phyloP scores from a whole-genome alignment of 2,329 filamentous ascomycete species.

The Colletotrichum coccodes region DNA sequence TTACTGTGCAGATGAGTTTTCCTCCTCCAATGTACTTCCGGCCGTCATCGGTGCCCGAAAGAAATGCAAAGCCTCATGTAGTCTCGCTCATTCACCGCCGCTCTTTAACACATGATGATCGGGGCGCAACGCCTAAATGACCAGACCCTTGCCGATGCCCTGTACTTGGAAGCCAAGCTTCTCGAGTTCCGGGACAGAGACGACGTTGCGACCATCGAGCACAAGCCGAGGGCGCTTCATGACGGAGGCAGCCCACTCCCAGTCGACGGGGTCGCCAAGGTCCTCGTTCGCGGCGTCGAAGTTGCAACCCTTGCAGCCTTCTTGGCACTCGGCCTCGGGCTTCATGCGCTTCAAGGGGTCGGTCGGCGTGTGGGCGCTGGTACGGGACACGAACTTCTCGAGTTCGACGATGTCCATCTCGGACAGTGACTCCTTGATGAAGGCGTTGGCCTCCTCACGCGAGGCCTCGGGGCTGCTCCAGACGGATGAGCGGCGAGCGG shows the following conservation, averaged over 20 bases:
- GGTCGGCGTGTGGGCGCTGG: conserved; percentile 46
- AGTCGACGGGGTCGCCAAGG: conserved; percentile 60
- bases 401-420: conserved; percentile 42
- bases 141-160: conserved; percentile 54
- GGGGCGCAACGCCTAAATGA: conserved; percentile 40
- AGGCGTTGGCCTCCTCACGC: conserved; percentile 23
- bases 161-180: conserved; percentile 50
- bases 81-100: conserved; percentile 1
- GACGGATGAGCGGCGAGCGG: conserved; percentile 31
- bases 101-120: not conserved
- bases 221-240: conserved; percentile 35
- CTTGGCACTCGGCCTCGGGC: conserved; percentile 57
- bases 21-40: conserved; percentile 18
- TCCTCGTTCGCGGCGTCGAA: conserved; percentile 40
- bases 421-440: conserved; percentile 33
- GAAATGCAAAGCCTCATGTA: not conserved
- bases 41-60: conserved; percentile 14
- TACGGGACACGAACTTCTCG: conserved; percentile 37
- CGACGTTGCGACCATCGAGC: conserved; percentile 35
- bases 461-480: conserved; percentile 26
- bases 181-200: conserved; percentile 33
- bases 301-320: conserved; percentile 59
- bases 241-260: conserved; percentile 46
- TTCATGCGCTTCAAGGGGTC: conserved; percentile 54
- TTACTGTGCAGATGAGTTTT: conserved; percentile 17